phyloP scores from a whole-genome alignment of 176 grass and related monocot genomes.

The Zoysia japonica region DNA sequence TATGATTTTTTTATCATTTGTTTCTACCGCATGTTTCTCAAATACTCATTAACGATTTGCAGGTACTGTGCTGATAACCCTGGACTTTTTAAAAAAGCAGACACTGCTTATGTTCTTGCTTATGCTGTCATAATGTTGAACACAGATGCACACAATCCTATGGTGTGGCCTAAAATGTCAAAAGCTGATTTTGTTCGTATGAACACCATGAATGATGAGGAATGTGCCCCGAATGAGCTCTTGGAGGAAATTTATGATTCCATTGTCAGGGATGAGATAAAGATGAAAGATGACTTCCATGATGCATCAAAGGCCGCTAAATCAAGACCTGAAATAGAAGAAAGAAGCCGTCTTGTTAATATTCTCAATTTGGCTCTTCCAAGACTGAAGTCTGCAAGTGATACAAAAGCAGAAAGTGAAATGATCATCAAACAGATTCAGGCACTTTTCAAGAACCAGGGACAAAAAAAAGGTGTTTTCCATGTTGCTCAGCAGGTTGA shows the following conservation, averaged over 20 bases:
- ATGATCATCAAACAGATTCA: slow-evolving; percentile 87
- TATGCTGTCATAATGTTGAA: slow-evolving; percentile 99
- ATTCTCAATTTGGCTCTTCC: slow-evolving; percentile 98
- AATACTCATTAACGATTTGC: slow-evolving; percentile 45
- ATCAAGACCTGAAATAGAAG: slow-evolving; percentile 67
- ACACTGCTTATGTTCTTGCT: slow-evolving; percentile 97
- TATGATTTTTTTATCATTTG: slow-evolving; percentile 6
- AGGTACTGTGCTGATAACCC: slow-evolving; percentile 99
- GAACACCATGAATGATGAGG: slow-evolving; percentile 80
- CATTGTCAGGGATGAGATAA: slow-evolving; percentile 95
- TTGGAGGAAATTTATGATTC: slow-evolving; percentile 98
- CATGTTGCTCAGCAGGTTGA: slow-evolving; percentile 86
- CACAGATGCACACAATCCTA: slow-evolving; percentile 98
- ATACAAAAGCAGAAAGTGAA: slow-evolving; percentile 94
- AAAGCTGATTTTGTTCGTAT: slow-evolving; percentile 92
- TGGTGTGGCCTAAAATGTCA: slow-evolving; percentile 99
- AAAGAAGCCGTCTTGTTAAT: slow-evolving; percentile 76
- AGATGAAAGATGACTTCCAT: slow-evolving; percentile 73
- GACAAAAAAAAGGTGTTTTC: slow-evolving; percentile 83
- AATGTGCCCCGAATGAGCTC: slow-evolving; percentile 86
- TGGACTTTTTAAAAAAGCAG: slow-evolving; percentile 97
- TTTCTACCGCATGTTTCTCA: slow-evolving; percentile 28
- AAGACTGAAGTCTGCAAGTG: slow-evolving; percentile 73
- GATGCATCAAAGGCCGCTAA: slow-evolving; percentile 49
- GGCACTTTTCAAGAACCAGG: slow-evolving; percentile 86